Percentiles rank a stretch among this genome's conserved stretches.
phyloP scores from a whole-genome alignment of 192 early-diverging fungal genomes.

The Coemansia sp. region DNA sequence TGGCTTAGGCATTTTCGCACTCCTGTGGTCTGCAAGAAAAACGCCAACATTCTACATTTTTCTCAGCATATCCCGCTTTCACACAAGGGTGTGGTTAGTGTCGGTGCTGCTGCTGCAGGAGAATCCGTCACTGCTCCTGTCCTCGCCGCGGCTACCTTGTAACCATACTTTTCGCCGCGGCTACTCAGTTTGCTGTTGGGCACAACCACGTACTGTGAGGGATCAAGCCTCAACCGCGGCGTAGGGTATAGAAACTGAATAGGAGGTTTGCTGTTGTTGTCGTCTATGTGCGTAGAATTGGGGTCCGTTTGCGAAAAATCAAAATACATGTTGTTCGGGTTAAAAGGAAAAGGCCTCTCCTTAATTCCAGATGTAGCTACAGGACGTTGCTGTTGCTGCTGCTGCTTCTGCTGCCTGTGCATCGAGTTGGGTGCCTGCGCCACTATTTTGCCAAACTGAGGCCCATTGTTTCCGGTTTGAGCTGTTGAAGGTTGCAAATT shows the following conservation, averaged over 20 bases:
- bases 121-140: not conserved
- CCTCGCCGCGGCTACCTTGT: not conserved
- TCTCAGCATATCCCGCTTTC: not conserved
- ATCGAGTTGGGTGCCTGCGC: constrained; percentile 4
- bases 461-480: not conserved
- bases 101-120: not conserved
- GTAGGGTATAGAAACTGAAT: not conserved
- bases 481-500: not conserved
- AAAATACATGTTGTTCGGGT: not conserved
- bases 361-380: not conserved
- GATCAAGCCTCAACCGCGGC: not conserved
- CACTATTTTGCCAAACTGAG: not conserved
- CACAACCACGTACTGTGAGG: not conserved
- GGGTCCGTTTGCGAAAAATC: not conserved
- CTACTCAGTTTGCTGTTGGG: not conserved
- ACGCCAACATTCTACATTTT: not conserved
- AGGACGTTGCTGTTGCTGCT: not conserved
- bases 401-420: not conserved
- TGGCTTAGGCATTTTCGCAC: not conserved
- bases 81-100: not conserved
- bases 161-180: not conserved
- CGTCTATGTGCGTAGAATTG: not conserved
- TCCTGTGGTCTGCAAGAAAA: not conserved
- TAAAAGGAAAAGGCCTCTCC: not conserved
- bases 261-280: not conserved